Conservation (phyloP, 306 rosid species). For the Luffa aegyptiaca region DNA sequence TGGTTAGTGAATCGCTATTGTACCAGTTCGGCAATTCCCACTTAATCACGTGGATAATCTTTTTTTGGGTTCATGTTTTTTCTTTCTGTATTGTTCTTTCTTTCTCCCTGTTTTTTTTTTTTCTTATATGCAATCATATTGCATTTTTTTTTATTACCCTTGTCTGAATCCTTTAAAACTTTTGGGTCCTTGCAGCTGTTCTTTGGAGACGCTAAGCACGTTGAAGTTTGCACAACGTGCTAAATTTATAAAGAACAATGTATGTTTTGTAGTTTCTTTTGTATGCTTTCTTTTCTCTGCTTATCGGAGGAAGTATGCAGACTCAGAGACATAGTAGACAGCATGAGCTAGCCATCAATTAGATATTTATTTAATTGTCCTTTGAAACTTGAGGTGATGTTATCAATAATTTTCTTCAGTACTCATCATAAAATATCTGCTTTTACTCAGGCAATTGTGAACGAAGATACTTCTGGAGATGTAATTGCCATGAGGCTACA, state of each 20-base stretch:
- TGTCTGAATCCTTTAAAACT: neutral
- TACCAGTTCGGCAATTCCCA: constrained; percentile 7
- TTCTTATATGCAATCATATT: neutral
- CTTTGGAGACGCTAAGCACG: constrained; percentile 95
- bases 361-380: neutral
- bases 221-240: constrained; percentile 97
- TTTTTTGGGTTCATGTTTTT: neutral
- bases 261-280: constrained; percentile 19
- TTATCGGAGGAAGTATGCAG: neutral
- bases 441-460: constrained; percentile 71
- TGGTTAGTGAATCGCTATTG: constrained; percentile 42
- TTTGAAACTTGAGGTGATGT: neutral
- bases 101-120: neutral
- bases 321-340: neutral
- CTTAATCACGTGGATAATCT: constrained; percentile 7
- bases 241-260: constrained; percentile 88
- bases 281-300: neutral
- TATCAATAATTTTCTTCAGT: neutral
- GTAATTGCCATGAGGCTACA: constrained; percentile 90
- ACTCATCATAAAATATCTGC: neutral
- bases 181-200: constrained; percentile 61
- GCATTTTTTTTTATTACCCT: neutral
- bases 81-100: neutral
- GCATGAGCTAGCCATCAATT: neutral
- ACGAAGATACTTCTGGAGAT: constrained; percentile 95